phyloP scores from a whole-genome alignment of 2,329 filamentous ascomycete species.

The Mycocentrospora acerina region DNA sequence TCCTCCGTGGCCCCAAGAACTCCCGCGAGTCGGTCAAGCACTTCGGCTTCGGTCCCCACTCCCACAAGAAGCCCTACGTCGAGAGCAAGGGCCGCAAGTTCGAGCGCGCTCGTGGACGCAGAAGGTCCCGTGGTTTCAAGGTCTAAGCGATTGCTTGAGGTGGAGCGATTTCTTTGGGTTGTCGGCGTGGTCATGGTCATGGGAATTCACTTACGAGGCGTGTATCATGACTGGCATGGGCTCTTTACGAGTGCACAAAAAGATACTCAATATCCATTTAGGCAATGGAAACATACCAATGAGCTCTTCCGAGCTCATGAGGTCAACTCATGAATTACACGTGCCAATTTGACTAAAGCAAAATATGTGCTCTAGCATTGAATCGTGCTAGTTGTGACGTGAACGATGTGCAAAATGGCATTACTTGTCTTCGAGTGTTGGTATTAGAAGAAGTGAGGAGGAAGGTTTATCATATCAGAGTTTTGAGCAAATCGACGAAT shows the following conservation, averaged over 20 bases:
- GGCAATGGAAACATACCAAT: conserved; percentile 37
- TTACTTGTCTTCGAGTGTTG: too few species aligned
- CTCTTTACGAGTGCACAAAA: conserved; percentile 38
- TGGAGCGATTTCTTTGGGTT: conserved; percentile 41
- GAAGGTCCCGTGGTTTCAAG: conserved; percentile 99
- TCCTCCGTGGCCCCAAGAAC: conserved; percentile 98
- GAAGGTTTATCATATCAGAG: too few species aligned
- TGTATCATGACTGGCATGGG: conserved; percentile 40
- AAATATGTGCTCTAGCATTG: too few species aligned
- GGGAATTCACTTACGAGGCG: conserved; percentile 38
- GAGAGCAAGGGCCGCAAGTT: conserved; percentile 99
- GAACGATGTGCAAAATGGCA: too few species aligned
- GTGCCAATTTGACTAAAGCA: too few species aligned
- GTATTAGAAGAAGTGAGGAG: too few species aligned
- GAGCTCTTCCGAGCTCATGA: conserved; percentile 37
- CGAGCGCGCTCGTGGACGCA: conserved; percentile 97
- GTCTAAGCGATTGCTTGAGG: conserved; percentile 65
- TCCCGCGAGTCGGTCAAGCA: conserved; percentile 97
- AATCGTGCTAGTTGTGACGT: too few species aligned
- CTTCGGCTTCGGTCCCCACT: conserved; percentile 98
- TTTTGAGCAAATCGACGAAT: too few species aligned
- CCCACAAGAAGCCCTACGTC: conserved; percentile 97
- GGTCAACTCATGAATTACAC: conserved; percentile 27
- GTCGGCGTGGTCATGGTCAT: conserved; percentile 41
- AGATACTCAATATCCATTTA: conserved; percentile 40